Evolutionary conservation across 2,329 filamentous ascomycete species (phyloP).

Genomic region (Microcyclosporella mali): DNA sequence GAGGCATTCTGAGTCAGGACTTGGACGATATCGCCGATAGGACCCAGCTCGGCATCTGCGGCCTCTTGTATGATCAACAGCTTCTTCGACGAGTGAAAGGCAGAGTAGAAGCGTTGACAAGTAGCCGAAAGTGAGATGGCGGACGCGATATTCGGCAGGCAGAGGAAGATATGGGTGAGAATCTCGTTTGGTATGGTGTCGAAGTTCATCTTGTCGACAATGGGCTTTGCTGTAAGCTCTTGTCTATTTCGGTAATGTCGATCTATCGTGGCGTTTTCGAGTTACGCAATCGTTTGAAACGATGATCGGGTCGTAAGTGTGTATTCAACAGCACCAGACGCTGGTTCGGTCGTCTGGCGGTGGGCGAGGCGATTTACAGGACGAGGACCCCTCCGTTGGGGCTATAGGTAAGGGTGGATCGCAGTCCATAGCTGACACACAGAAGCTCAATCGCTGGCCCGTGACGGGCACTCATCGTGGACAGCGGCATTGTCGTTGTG

Average conservation of each 20-base stretch:
- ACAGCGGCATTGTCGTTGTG: slow-evolving; percentile 15
- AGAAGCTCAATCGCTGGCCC: slow-evolving; percentile 14
- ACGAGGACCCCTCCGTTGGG: slow-evolving; percentile 49
- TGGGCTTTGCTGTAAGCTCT: slow-evolving; percentile 4
- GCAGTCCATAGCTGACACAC: slow-evolving; percentile 14
- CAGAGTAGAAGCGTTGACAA: slow-evolving; percentile 48
- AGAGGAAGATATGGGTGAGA: slow-evolving; percentile 51
- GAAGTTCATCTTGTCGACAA: slow-evolving; percentile 45
- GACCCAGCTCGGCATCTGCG: slow-evolving; percentile 52
- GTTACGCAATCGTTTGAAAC: neutral
- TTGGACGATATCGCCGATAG: slow-evolving; percentile 53
- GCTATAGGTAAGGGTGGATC: slow-evolving; percentile 39
- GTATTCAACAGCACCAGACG: slow-evolving; percentile 16
- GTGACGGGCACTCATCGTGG: slow-evolving; percentile 11
- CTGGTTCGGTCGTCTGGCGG: slow-evolving; percentile 17
- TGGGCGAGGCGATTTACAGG: slow-evolving; percentile 33
- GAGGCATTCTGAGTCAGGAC: slow-evolving; percentile 55
- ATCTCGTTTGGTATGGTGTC: slow-evolving; percentile 53
- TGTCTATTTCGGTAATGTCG: neutral
- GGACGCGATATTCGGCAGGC: slow-evolving; percentile 47
- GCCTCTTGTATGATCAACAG: slow-evolving; percentile 49
- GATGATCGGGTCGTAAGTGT: slow-evolving; percentile 4
- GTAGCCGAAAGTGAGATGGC: slow-evolving; percentile 50
- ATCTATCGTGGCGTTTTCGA: neutral
- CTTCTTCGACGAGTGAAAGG: slow-evolving; percentile 50